These are phyloP conservation scores for Lolium rigidum DNA, from an alignment of 176 grass and related monocot species.

Conservation along the genomic window DNA sequence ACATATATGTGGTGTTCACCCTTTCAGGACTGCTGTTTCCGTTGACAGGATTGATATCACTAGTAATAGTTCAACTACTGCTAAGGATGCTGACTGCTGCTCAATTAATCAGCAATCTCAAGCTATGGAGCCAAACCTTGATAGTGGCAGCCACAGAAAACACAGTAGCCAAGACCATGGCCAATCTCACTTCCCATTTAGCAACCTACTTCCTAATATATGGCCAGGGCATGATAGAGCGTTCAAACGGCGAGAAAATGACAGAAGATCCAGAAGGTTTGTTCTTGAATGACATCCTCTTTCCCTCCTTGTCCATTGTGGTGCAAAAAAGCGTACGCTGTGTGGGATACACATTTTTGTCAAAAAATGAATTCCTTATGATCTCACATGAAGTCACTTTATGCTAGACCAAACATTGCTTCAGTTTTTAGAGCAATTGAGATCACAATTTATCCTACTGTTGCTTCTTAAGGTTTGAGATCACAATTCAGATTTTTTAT, in stretches of 20 bases:
- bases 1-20: conserved; percentile 17
- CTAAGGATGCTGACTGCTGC: conserved; percentile 34
- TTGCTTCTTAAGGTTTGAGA: too few species aligned
- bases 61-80: conserved; percentile 39
- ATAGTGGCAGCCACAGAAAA: conserved; percentile 33
- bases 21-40: conserved; percentile 67
- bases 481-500: background rate
- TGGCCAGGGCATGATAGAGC: conserved; percentile 59
- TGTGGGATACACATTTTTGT: background rate
- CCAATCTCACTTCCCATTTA: conserved; percentile 64
- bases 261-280: conserved; percentile 45
- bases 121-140: conserved; percentile 30
- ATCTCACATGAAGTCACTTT: background rate
- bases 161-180: conserved; percentile 40
- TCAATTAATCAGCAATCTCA: conserved; percentile 31
- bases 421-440: background rate
- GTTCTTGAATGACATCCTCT: background rate
- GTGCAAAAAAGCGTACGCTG: background rate
- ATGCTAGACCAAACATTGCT: background rate
- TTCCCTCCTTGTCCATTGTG: background rate
- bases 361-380: conserved; percentile 7
- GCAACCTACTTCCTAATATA: conserved; percentile 70
- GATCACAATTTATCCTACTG: background rate
- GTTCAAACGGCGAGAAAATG: conserved; percentile 46
- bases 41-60: conserved; percentile 54